Evolutionary conservation across 1,284 basidiomycete genomes (phyloP).

Genomic region (Puccinia polysora): DNA sequence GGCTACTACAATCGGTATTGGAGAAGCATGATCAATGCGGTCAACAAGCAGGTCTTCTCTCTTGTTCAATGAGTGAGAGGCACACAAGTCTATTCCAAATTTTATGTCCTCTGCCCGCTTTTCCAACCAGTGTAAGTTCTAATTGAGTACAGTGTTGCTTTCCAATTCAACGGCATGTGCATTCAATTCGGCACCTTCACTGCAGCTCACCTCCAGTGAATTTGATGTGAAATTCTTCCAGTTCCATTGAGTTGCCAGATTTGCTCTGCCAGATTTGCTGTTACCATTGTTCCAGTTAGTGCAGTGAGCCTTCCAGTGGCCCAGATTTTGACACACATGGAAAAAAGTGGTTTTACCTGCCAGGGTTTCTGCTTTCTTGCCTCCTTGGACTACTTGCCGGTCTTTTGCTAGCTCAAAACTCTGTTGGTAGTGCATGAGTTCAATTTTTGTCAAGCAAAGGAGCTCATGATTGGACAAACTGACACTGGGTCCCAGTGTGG

Average conservation of each 20-base stretch:
- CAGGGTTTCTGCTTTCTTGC: too few species aligned
- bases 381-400: too few species aligned
- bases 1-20: not conserved
- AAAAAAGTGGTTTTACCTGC: not conserved
- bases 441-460: too few species aligned
- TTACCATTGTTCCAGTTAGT: not conserved
- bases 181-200: not conserved
- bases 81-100: not conserved
- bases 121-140: not conserved
- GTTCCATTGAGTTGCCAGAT: not conserved
- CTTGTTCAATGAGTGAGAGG: not conserved
- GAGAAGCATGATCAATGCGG: not conserved
- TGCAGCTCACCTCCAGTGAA: not conserved
- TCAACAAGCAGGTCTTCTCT: not conserved
- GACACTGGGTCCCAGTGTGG: too few species aligned
- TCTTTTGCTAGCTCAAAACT: too few species aligned
- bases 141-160: not conserved
- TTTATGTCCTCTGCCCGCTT: too few species aligned
- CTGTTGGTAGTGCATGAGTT: too few species aligned
- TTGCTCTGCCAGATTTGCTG: not conserved
- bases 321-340: not conserved
- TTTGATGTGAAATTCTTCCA: not conserved
- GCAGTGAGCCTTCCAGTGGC: not conserved
- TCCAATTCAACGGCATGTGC: not conserved
- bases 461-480: too few species aligned